These are phyloP conservation scores for Phytophthora hybrid DNA, from an alignment of 352 stramenopile genomes.

Conservation along the genomic window DNA sequence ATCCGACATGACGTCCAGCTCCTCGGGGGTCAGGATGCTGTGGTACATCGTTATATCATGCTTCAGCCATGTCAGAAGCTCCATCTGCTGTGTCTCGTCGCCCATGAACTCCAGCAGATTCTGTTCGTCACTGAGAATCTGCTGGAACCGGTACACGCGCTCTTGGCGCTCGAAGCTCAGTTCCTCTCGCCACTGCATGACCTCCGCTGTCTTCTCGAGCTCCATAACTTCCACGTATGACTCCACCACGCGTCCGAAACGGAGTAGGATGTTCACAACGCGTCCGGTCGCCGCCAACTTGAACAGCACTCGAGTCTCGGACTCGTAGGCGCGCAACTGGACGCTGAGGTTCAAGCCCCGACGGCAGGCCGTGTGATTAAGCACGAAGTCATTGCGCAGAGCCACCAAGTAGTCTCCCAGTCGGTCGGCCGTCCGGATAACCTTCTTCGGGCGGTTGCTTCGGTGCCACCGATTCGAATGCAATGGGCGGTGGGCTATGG, in stretches of 20 bases:
- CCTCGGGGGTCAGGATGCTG: not conserved
- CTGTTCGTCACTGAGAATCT: not conserved
- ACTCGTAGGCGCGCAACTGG: not conserved
- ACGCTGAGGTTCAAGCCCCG: not conserved
- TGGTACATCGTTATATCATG: not conserved
- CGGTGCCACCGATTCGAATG: slow-evolving; percentile 24
- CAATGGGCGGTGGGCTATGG: not conserved
- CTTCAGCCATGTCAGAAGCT: not conserved
- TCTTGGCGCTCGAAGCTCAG: not conserved
- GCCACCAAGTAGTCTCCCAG: slow-evolving; percentile 38
- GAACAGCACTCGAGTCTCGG: not conserved
- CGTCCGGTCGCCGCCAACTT: not conserved
- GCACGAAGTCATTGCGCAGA: slow-evolving; percentile 16
- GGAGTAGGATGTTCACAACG: not conserved
- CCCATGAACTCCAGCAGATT: not conserved
- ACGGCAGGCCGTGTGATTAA: not conserved
- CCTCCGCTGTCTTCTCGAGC: not conserved
- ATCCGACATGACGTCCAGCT: not conserved
- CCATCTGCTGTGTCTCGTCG: not conserved
- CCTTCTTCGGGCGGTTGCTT: slow-evolving; percentile 13
- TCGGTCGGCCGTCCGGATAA: slow-evolving; percentile 18
- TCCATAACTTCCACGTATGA: not conserved
- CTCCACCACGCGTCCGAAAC: not conserved
- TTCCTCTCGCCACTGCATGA: not conserved
- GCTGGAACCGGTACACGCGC: not conserved